Conservation (phyloP, 495 filamentous ascomycete species). For the Lepraria neglecta region DNA sequence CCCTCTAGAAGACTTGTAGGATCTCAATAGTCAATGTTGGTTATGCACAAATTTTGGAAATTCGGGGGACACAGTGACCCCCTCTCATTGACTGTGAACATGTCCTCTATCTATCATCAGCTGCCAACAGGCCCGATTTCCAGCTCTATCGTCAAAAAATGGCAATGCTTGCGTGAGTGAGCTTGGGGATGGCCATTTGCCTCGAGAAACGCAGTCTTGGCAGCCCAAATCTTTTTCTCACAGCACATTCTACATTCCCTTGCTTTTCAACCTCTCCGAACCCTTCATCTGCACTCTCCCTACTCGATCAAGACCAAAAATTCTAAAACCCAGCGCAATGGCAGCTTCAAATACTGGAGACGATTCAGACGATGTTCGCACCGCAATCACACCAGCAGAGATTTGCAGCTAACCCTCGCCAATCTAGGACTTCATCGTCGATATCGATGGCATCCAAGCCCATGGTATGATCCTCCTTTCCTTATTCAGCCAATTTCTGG, state of each 20-base stretch:
- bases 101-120: background rate
- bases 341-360: constrained; percentile 43
- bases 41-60: constrained; percentile 12
- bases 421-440: constrained; percentile 54
- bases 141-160: background rate
- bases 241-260: background rate
- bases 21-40: constrained; percentile 14
- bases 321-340: constrained; percentile 1
- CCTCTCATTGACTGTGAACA: background rate
- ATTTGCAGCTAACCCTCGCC: background rate
- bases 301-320: background rate
- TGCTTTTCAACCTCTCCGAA: background rate
- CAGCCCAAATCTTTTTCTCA: background rate
- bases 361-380: constrained; percentile 47
- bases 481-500: background rate
- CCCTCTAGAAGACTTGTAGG: constrained; percentile 5
- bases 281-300: background rate
- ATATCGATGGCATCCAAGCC: constrained; percentile 67
- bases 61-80: too few species aligned
- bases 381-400: background rate
- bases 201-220: background rate
- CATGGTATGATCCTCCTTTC: constrained; percentile 47
- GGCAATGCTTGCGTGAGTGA: too few species aligned
- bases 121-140: background rate
- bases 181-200: too few species aligned